A percentile compares a stretch with the other conserved stretches of the same genome.
phyloP scores from a whole-genome alignment of 805 yeast genomes.

The Saturnispora ahearnii region DNA sequence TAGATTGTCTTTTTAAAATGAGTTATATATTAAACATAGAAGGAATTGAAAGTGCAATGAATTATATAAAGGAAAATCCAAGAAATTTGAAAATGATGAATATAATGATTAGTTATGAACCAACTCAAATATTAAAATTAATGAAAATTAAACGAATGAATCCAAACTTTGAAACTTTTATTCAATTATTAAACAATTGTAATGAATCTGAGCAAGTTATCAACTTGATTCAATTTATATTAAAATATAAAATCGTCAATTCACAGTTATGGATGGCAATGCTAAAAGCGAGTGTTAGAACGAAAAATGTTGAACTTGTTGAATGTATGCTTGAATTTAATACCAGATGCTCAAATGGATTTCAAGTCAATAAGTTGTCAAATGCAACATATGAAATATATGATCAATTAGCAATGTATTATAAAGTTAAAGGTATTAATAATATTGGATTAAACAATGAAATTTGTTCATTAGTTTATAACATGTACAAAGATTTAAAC shows the following conservation, averaged over 20 bases:
- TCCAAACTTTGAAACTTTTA: slow-evolving; percentile 3
- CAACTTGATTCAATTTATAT: not conserved
- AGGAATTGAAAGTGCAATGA: not conserved
- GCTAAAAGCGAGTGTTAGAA: slow-evolving; percentile 1
- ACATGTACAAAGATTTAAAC: not conserved
- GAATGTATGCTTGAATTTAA: slow-evolving; percentile 5
- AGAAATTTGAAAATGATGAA: slow-evolving; percentile 5
- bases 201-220: not conserved
- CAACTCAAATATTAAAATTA: not conserved
- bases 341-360: not conserved
- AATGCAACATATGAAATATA: slow-evolving; percentile 2
- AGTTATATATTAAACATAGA: not conserved
- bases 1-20: not conserved
- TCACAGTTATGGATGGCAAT: slow-evolving; percentile 1
- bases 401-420: not conserved
- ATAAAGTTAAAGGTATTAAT: not conserved
- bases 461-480: slow-evolving; percentile 3
- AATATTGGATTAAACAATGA: slow-evolving; percentile 1
- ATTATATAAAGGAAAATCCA: not conserved
- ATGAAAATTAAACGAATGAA: not conserved
- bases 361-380: not conserved
- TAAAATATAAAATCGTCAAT: not conserved
- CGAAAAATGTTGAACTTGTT: not conserved
- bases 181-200: not conserved
- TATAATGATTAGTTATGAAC: slow-evolving; percentile 1